phyloP scores from a whole-genome alignment of 179 eudicot genomes.

The Drosera spatulata region DNA sequence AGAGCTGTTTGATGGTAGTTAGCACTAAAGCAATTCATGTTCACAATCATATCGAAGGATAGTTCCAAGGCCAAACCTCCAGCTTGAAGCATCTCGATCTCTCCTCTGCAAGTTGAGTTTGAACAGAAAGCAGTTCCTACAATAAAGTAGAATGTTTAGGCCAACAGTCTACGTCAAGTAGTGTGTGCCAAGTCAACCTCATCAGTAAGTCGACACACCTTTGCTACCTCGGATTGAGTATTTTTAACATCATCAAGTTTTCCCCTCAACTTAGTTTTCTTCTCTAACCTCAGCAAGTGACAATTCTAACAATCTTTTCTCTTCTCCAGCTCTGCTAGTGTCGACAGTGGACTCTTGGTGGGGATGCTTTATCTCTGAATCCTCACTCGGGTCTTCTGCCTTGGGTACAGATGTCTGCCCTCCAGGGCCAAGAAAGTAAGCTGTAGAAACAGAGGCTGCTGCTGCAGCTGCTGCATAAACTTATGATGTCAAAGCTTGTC shows the following conservation, averaged over 20 bases:
- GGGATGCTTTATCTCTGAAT: conserved; percentile 19
- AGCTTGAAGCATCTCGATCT: conserved; percentile 89
- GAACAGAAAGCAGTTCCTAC: conserved; percentile 86
- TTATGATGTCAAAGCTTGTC: no score
- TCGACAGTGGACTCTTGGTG: conserved; percentile 24
- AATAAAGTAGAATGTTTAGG: no score
- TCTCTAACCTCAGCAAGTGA: conserved; percentile 41
- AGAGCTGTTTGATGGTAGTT: not conserved
- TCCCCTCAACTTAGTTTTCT: conserved; percentile 47
- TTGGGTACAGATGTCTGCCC: conserved; percentile 24
- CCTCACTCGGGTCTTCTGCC: conserved; percentile 25
- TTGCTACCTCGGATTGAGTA: conserved; percentile 58
- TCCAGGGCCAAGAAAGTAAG: conserved; percentile 54
- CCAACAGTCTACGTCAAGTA: no score
- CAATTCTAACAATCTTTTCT: conserved; percentile 46
- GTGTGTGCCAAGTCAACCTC: not conserved
- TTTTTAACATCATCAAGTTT: conserved; percentile 59
- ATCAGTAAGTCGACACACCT: conserved; percentile 34
- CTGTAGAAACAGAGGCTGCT: conserved; percentile 94
- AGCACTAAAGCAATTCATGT: not conserved
- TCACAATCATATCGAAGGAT: not conserved
- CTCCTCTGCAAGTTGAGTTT: conserved; percentile 73
- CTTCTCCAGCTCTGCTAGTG: conserved; percentile 28
- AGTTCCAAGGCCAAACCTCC: conserved; percentile 43
- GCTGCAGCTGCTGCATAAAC: conserved; percentile 98